Conservation (phyloP, 108 stramenopile species). For the Skeletonema potamos region DNA sequence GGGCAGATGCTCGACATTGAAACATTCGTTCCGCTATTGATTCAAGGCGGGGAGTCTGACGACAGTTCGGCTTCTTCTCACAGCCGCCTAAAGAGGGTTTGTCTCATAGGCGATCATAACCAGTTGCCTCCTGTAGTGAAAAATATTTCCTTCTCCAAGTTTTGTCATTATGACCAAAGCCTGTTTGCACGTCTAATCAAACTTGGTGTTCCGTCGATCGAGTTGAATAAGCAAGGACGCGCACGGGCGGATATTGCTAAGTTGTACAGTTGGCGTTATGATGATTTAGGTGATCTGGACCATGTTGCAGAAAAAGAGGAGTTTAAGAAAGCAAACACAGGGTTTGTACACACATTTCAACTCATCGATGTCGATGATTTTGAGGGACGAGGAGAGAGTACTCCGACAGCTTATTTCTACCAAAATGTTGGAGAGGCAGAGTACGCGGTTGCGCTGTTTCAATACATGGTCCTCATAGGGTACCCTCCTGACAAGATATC, state of each 20-base stretch:
- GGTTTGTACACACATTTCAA: slow-evolving; percentile 89
- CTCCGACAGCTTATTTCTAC: slow-evolving; percentile 91
- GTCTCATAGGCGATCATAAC: slow-evolving; percentile 96
- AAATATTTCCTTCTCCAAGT: slow-evolving; percentile 81
- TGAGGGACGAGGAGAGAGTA: slow-evolving; percentile 83
- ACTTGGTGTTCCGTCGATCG: slow-evolving; percentile 82
- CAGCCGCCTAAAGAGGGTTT: slow-evolving; percentile 91
- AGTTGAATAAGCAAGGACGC: slow-evolving; percentile 94
- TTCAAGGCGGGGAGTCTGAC: slow-evolving; percentile 87
- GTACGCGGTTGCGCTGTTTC: slow-evolving; percentile 95
- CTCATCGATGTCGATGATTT: slow-evolving; percentile 93
- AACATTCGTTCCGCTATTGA: slow-evolving; percentile 90
- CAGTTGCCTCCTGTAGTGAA: slow-evolving; percentile 98
- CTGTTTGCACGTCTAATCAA: slow-evolving; percentile 93
- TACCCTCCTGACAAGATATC: slow-evolving; percentile 91
- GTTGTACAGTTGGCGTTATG: slow-evolving; percentile 91
- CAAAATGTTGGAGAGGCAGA: slow-evolving; percentile 99
- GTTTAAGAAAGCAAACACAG: slow-evolving; percentile 86
- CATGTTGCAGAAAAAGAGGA: slow-evolving; percentile 56
- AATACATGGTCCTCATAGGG: slow-evolving; percentile 98
- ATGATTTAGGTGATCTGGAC: slow-evolving; percentile 85
- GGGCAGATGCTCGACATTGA: slow-evolving; percentile 98
- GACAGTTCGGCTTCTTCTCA: slow-evolving; percentile 30
- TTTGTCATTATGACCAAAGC: slow-evolving; percentile 91
- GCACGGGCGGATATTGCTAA: slow-evolving; percentile 89